Conservation (phyloP, 768 basidiomycete species). For the Strobilomyces echinocephalus region DNA sequence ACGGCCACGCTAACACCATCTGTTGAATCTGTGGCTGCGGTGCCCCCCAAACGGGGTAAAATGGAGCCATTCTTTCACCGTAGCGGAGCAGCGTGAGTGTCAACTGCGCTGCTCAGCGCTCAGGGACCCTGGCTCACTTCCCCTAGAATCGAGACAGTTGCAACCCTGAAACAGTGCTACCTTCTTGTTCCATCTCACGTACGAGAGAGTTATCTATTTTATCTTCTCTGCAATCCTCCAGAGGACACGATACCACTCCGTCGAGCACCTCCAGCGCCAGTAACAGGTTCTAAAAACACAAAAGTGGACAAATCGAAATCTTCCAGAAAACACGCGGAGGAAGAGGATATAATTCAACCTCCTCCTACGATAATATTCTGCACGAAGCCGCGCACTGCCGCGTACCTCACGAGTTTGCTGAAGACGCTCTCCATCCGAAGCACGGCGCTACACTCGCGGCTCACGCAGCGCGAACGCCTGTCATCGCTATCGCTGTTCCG, state of each 20-base stretch:
- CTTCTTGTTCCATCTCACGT: constrained; percentile 93
- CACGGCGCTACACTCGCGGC: constrained; percentile 86
- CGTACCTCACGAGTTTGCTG: constrained; percentile 78
- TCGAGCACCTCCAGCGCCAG: constrained; percentile 53
- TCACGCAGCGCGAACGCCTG: constrained; percentile 88
- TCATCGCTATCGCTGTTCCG: constrained; percentile 83
- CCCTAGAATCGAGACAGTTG: constrained; percentile 80
- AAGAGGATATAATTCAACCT: constrained; percentile 60
- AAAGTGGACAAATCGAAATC: constrained; percentile 34
- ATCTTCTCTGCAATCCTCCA: constrained; percentile 86
- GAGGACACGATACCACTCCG: constrained; percentile 68
- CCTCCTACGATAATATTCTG: constrained; percentile 98
- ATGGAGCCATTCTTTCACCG: constrained; percentile 82
- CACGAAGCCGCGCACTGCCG: constrained; percentile 78
- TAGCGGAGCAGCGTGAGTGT: constrained; percentile 67
- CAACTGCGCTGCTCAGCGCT: neutral
- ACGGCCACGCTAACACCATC: constrained; percentile 91
- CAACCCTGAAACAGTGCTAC: constrained; percentile 82
- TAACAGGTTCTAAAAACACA: neutral
- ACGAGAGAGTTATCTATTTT: constrained; percentile 85
- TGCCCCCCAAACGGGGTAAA: constrained; percentile 76
- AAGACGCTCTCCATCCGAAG: constrained; percentile 77
- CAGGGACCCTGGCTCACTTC: neutral
- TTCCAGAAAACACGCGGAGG: constrained; percentile 29
- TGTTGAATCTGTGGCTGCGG: constrained; percentile 71